These are phyloP conservation scores for Solanum phureja DNA, from an alignment of 257 asterid species.

Conservation along the genomic window DNA sequence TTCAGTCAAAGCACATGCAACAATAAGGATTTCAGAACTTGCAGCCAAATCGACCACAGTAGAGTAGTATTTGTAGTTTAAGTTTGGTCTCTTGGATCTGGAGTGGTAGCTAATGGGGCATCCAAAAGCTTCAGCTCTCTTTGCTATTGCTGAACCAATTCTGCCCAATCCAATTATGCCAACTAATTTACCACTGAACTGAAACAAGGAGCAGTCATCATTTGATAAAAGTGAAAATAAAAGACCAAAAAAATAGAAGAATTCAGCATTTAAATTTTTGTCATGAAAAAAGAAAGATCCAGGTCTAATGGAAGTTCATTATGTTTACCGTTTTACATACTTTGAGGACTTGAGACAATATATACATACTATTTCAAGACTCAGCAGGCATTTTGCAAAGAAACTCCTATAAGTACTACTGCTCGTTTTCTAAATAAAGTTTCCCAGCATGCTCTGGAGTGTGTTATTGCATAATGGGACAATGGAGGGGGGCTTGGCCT, in stretches of 20 bases:
- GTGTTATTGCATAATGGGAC: neutral
- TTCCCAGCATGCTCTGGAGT: neutral
- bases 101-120: constrained; percentile 63
- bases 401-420: neutral
- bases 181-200: constrained; percentile 72
- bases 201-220: constrained; percentile 9
- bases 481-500: neutral
- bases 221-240: neutral
- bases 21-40: constrained; percentile 40
- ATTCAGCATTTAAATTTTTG: neutral
- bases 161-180: constrained; percentile 84
- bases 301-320: neutral
- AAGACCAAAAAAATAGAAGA: neutral
- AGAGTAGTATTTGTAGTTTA: constrained; percentile 38
- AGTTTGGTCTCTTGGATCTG: constrained; percentile 44
- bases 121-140: constrained; percentile 65
- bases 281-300: neutral
- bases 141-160: constrained; percentile 77
- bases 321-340: neutral
- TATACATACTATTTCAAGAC: neutral
- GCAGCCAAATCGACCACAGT: constrained; percentile 42
- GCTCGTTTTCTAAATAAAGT: neutral
- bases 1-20: constrained; percentile 51
- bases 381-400: neutral
- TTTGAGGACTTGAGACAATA: neutral